Evolutionary conservation across 306 rosid species (phyloP).

Genomic region (Albizia julibrissin): DNA sequence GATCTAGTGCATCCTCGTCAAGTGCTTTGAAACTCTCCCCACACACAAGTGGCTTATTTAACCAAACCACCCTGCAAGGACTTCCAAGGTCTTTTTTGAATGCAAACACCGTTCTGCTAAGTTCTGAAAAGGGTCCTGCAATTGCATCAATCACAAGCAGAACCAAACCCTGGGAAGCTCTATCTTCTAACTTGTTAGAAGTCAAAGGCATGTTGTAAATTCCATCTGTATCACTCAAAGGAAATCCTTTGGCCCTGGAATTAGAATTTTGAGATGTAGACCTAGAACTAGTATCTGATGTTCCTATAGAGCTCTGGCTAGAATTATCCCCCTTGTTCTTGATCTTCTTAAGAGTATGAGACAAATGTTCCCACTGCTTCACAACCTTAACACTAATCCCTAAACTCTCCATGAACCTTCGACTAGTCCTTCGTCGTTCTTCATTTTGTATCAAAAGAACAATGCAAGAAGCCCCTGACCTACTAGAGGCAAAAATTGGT

Average conservation of each 20-base stretch:
- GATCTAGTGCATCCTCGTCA: slow-evolving; percentile 33
- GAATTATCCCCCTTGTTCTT: slow-evolving; percentile 17
- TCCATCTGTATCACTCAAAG: slow-evolving; percentile 33
- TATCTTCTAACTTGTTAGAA: slow-evolving; percentile 29
- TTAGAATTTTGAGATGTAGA: slow-evolving; percentile 25
- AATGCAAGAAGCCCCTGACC: slow-evolving; percentile 47
- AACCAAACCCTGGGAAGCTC: slow-evolving; percentile 32
- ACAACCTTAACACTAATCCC: slow-evolving; percentile 39
- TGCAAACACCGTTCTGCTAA: slow-evolving; percentile 13
- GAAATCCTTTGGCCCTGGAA: slow-evolving; percentile 20
- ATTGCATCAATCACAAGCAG: slow-evolving; percentile 42
- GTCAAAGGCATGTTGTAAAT: slow-evolving; percentile 25
- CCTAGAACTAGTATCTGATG: slow-evolving; percentile 22
- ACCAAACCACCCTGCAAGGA: slow-evolving; percentile 69
- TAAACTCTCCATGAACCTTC: slow-evolving; percentile 40
- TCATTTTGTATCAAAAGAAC: slow-evolving; percentile 28
- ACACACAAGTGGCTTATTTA: slow-evolving; percentile 42
- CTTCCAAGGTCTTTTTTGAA: slow-evolving; percentile 35
- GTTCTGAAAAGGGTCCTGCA: slow-evolving; percentile 39
- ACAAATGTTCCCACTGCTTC: slow-evolving; percentile 27
- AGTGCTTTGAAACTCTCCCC: slow-evolving; percentile 14
- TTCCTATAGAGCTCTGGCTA: slow-evolving; percentile 28
- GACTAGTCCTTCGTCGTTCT: slow-evolving; percentile 29
- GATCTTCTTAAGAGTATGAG: slow-evolving; percentile 35
- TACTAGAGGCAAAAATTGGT: slow-evolving; percentile 35